Conservation (phyloP, 129 eudicot genomes). For the Cynara cardunculus region DNA sequence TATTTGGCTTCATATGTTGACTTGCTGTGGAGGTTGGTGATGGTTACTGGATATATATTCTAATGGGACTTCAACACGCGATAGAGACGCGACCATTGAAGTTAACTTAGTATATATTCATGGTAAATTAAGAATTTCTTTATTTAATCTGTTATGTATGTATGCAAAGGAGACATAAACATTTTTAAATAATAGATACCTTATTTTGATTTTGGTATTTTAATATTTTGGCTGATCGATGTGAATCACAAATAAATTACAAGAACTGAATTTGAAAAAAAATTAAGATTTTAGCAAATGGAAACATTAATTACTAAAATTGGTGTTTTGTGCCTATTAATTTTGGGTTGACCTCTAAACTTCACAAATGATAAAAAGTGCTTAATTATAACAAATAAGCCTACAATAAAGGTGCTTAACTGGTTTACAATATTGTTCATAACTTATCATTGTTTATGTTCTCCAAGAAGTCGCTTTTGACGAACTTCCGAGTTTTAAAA, state of each 20-base stretch:
- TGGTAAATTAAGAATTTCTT: neutral
- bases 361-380: neutral
- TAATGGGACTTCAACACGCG: neutral
- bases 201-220: neutral
- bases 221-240: neutral
- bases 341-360: neutral
- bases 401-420: neutral
- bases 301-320: neutral
- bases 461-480: neutral
- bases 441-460: no score
- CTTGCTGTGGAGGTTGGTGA: neutral
- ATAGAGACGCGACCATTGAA: neutral
- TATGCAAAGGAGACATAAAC: no score
- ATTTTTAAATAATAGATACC: neutral
- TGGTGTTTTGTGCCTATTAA: neutral
- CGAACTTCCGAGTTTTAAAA: neutral
- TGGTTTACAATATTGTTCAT: neutral
- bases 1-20: neutral
- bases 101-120: neutral
- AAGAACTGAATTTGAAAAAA: no score
- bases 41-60: neutral
- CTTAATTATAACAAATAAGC: neutral
- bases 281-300: neutral
- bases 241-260: neutral
- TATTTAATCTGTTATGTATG: no score